Base-by-base conservation (phyloP, 345 rosid genomes). In the Melaleuca quinquenervia region DNA sequence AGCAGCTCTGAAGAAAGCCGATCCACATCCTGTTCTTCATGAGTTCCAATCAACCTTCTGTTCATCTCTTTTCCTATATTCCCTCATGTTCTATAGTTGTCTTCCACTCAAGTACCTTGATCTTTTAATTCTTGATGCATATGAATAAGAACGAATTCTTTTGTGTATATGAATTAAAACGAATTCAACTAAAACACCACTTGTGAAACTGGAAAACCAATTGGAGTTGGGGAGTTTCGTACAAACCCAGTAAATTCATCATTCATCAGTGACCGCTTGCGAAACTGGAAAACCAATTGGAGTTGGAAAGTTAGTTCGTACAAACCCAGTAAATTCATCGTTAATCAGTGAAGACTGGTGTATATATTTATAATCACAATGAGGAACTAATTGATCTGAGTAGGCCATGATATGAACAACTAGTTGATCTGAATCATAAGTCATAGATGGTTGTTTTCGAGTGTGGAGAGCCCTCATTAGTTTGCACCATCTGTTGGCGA, bases 11-110 rank as follows among this genome's bases (percentile, higher is more conserved):
- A 88, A 70, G 90, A 90, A 26, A 84, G 91, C 27, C 88, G 60
- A 76, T 58, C 92, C 82, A 84, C 90, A 50, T 90, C 94, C 3
- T 93, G 95, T 83, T 93, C 94, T 91, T 90, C 84, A 64, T 80
- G 80, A 78, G 41, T 85, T 8, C 75, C 50, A 18, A 32, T 32
- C 78, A 64, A 64, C 45, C 16, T 44, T 62, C 78, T 64, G 78
- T 32, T 1, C 78, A 64, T 64, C 32, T 45, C 45, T 64, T 64
- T 64, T 64, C 24, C 45, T 64, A 32, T 64, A 16, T 64, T 45
- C 21, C 45, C 78, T 18, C 49, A 45, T 36, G 82, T 60, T 60
- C 21, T 60, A 11, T 74, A 32, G 82, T 29, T 51, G 36, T 64
- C 78, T 64, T 20, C 78, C 22, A 64, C 78, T 32, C 24, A 14